Evolutionary conservation across 177 flowering plant genomes (phyloP), one percentile per base, ranked within the genome.

Genomic region (Tripterygium wilfordii): DNA sequence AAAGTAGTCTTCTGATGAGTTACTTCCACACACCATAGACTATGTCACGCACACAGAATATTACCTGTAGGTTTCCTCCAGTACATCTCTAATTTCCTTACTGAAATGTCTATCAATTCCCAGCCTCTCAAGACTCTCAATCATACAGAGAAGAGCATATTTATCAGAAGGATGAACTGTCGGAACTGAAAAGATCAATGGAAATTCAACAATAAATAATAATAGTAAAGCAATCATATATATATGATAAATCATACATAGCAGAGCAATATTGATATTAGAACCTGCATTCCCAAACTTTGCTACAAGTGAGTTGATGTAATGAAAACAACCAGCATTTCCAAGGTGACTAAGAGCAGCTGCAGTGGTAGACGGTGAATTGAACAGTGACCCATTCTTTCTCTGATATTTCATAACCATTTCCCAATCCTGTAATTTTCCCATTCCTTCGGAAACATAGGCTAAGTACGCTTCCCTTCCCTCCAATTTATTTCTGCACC

Each of bases 331-430:
- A 3, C 2, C 3, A 10, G 9, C 36, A 32, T 32, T 10, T 9
- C 14, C 14, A 4, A 9, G 9, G 36, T 5, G 36, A 32, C 9
- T 5, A 12, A 32, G 14, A 32, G 36, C 36, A 32, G 36, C 36
- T 32, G 36, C 36, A 9, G 36, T 32, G 3, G 36, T 10, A 4
- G 30, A 28, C 20, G 95, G 98, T 45, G 88, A 91, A 75, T 85
- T 82, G 48, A 88, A 82, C 14, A 32, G 14, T 3, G 36, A 32
- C 36, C 36, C 36, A 32, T 32, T 32, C 2, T n/a, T 32, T 10
- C 36, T 32, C 14, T 32, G 36, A 32, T 32, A 10, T 32, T 32
- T 32, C 10, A 32, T 32, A 10, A 10, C 14, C 36, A 9, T n/a
- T 5, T 5, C 13, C 36, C 36, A 32, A 6, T 32, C 36, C 9